These are phyloP conservation scores for Fusarium sarcochroum DNA, from an alignment of 2,329 filamentous ascomycete genomes.

Conservation along the genomic window DNA sequence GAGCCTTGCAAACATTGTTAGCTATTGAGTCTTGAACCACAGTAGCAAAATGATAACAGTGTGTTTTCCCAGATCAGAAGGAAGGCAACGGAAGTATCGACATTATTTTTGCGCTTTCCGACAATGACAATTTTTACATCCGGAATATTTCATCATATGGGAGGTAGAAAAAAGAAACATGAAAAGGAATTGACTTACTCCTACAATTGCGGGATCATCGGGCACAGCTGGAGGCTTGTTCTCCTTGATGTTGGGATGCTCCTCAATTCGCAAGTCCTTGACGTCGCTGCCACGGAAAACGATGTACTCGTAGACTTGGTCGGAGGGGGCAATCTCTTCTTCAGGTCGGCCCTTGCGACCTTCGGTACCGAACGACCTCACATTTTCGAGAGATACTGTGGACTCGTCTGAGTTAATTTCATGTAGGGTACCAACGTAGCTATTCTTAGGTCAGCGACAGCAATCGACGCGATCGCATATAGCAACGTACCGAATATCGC, in stretches of 20 bases:
- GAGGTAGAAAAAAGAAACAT: conserved; percentile 45
- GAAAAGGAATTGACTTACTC: conserved; percentile 77
- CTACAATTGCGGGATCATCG: conserved; percentile 95
- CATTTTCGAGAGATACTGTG: conserved; percentile 97
- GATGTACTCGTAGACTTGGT: conserved; percentile 97
- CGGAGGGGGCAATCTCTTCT: conserved; percentile 86
- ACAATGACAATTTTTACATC: conserved; percentile 89
- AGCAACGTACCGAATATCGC: conserved; percentile 87
- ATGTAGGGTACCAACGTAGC: conserved; percentile 95
- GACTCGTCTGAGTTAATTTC: conserved; percentile 98
- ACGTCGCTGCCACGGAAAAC: conserved; percentile 98
- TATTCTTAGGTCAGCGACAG: conserved; percentile 60
- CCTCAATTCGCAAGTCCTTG: conserved; percentile 95
- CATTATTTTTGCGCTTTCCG: conserved; percentile 96
- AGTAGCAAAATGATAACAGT: conserved; percentile 19
- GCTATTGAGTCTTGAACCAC: conserved; percentile 47
- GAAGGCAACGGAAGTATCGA: conserved; percentile 99
- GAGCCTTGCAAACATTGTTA: conserved; percentile 56
- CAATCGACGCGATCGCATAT: conserved; percentile 12
- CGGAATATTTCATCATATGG: conserved; percentile 93
- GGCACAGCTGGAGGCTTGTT: conserved; percentile 84
- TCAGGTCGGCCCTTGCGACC: conserved; percentile 83
- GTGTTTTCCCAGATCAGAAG: conserved; percentile 80
- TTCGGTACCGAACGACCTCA: conserved; percentile 94
- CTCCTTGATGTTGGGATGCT: conserved; percentile 81